These are phyloP conservation scores for Lipomyces sp. DNA, from an alignment of 805 yeast genomes.

Conservation along the genomic window DNA sequence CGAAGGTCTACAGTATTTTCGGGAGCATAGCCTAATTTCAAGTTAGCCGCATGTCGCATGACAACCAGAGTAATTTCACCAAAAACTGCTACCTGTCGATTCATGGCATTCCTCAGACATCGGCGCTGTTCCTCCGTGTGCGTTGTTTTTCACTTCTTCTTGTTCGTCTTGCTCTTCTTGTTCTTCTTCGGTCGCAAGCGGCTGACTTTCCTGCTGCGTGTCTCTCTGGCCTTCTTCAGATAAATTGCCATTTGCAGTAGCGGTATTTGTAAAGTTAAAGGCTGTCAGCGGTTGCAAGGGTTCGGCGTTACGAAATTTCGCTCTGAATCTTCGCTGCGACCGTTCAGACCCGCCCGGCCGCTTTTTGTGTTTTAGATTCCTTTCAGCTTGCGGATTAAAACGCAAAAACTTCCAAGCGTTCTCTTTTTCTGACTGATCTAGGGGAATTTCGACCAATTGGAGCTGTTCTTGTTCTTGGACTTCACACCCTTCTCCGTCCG, in stretches of 20 bases:
- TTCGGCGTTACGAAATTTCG: background rate
- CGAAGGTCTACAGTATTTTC: slow-evolving; percentile 3
- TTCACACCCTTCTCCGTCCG: background rate
- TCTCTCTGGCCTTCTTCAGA: background rate
- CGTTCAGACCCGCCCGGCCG: slow-evolving; percentile 7
- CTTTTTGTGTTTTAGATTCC: background rate
- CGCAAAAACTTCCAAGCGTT: background rate
- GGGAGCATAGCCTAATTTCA: background rate
- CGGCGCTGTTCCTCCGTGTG: background rate
- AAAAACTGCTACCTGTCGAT: no score
- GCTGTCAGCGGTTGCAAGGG: background rate
- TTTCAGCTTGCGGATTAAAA: background rate
- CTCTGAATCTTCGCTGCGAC: background rate
- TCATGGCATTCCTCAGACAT: no score
- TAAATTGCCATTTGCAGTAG: background rate
- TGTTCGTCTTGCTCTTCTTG: no score
- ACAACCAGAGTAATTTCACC: no score
- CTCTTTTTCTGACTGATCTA: background rate
- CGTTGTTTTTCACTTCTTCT: background rate
- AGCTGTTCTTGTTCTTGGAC: background rate
- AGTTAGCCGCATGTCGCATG: background rate
- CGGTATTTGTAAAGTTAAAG: background rate
- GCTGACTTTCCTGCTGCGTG: background rate
- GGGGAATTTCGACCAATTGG: background rate
- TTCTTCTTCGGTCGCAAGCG: background rate